These are phyloP conservation scores for Aspergillus coremiiformis DNA, from an alignment of 495 filamentous ascomycete species.

Conservation along the genomic window DNA sequence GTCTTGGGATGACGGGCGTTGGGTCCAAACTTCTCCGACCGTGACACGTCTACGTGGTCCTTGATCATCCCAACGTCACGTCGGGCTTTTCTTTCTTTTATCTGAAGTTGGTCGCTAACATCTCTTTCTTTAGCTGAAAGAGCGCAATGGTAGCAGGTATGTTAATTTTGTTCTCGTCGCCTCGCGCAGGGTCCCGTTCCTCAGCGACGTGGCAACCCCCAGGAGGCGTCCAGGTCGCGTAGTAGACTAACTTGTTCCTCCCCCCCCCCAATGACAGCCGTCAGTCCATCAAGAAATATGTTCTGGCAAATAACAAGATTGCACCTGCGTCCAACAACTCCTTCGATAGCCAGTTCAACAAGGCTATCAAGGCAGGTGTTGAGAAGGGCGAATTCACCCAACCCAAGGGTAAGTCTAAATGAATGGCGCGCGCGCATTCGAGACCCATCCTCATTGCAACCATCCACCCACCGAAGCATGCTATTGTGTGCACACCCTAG, in stretches of 20 bases:
- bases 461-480: not conserved
- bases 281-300: conserved; percentile 96
- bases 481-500: not conserved
- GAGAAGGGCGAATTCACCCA: conserved; percentile 85
- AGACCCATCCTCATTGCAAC: not conserved
- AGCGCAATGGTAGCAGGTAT: conserved; percentile 59
- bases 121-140: conserved; percentile 48
- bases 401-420: conserved; percentile 75
- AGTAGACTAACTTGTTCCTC: conserved; percentile 8
- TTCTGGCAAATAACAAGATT: conserved; percentile 90
- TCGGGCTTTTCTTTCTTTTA: conserved; percentile 11
- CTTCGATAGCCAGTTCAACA: conserved; percentile 92
- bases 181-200: conserved; percentile 6
- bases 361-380: conserved; percentile 79
- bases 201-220: conserved; percentile 17
- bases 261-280: conserved; percentile 69
- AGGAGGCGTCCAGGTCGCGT: conserved; percentile 7
- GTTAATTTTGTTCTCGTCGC: conserved; percentile 22
- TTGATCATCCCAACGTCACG: conserved; percentile 22
- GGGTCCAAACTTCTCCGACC: conserved; percentile 28
- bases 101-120: conserved; percentile 27
- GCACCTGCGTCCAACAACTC: conserved; percentile 54
- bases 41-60: conserved; percentile 33
- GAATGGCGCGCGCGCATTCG: not conserved
- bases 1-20: conserved; percentile 32